Percentiles rank a stretch among this genome's conserved stretches.
Evolutionary conservation across 768 basidiomycete species (phyloP).

Genomic region (Trametes cinnabarina): DNA sequence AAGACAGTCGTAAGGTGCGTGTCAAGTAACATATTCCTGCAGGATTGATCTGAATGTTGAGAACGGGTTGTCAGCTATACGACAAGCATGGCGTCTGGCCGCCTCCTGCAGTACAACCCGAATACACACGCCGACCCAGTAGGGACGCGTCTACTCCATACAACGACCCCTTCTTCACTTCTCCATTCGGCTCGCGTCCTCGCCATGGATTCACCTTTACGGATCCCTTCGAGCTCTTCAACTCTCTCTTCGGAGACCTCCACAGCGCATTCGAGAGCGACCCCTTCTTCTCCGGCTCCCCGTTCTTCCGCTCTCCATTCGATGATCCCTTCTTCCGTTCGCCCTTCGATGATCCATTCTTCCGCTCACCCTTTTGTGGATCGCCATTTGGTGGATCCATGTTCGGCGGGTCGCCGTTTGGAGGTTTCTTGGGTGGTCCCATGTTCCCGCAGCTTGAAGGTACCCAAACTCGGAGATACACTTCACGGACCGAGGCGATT

Average conservation of each 20-base stretch:
- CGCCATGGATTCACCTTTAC: conserved; percentile 48
- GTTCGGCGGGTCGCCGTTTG: conserved; percentile 11
- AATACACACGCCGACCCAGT: conserved; percentile 9
- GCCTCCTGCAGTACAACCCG: conserved; percentile 38
- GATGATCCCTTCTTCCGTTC: conserved; percentile 18
- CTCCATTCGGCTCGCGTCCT: conserved; percentile 27
- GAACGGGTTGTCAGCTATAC: conserved; percentile 45
- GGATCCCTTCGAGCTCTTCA: conserved; percentile 74
- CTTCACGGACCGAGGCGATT: conserved; percentile 26
- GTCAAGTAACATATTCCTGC: too few species aligned
- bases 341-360: conserved; percentile 3
- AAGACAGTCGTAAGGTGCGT: conserved; percentile 54
- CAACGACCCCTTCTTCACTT: conserved; percentile 42
- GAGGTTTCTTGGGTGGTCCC: conserved; percentile 4
- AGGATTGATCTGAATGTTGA: neutral
- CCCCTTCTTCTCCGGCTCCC: conserved; percentile 33
- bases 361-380: conserved; percentile 11
- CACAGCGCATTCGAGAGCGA: conserved; percentile 30
- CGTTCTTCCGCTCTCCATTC: conserved; percentile 14
- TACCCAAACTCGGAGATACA: conserved; percentile 22
- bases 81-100: conserved; percentile 77
- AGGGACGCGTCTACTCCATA: conserved; percentile 31
- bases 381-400: conserved; percentile 13
- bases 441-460: conserved; percentile 17
- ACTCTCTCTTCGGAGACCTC: conserved; percentile 62